Base-by-base conservation (phyloP, 2,329 filamentous ascomycete species). In the Penicillium nordicum region DNA sequence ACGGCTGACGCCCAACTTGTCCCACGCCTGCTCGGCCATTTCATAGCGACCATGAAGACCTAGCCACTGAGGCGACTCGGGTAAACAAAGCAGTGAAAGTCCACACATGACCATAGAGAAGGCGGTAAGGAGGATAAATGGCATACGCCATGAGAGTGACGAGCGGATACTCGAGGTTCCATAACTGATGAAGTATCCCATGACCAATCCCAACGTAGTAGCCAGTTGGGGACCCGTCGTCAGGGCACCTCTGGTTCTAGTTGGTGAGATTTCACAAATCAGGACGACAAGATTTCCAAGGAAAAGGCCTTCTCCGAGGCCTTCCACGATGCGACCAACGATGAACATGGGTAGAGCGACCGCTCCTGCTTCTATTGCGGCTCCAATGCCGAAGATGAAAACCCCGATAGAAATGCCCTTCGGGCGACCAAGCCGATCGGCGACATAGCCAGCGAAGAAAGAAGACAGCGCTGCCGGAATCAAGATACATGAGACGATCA, bases 171-270 rank as follows among this genome's bases (percentile, higher is more conserved):
- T 63, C 0, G 79, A 74, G 23, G 78, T 81, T 8, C 81, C 83
- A 60, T 86, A 87, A 67, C 82, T 85, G 10, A 77, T 79, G 61
- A 88, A 87, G 60, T 84, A 87, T 0, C 84, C 85, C 0, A 75
- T 45, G 10, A 79, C 79, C 2, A 86, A 67, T 0, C 81, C 84
- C 1, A 79, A 47, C 0, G 78, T 79, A 3, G 77, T 76, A 43
- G 83, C 65, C 47, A 85, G 73, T 59, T 86, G 83, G 0, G 82
- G 80, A 4, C 80, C 68, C 0, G 80, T 79, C 0, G 79, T 78
- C 2, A 87, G 65, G 0, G 76, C 72, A 0, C 83, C 84, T 29
- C 84, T 72, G 4, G 73, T 69, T 4, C 69, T 71, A 1, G 78
- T 72, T 0, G 84, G 84, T 1, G 84, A 80, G 16, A 87, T 84